A percentile compares a stretch with the other conserved stretches of the same genome.
phyloP scores from a whole-genome alignment of 345 rosid species.

The Cardamine resedifolia region DNA sequence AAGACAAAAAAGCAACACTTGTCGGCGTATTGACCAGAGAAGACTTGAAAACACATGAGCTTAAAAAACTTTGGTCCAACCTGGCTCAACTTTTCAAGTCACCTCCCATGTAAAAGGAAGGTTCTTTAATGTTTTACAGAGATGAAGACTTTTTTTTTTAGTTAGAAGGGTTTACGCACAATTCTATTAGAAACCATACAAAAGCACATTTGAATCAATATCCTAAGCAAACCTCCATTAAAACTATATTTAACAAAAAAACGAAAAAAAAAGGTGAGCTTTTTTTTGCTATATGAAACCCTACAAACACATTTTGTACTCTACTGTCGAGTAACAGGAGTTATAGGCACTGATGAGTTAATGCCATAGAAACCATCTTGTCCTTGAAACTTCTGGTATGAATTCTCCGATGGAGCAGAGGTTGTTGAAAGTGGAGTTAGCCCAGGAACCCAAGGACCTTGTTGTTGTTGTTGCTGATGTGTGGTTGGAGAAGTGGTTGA shows the following conservation, averaged over 20 bases:
- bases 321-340: constrained; percentile 71
- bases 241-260: constrained; percentile 16
- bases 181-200: constrained; percentile 23
- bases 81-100: constrained; percentile 1
- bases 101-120: neutral
- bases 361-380: constrained; percentile 72
- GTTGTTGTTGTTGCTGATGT: constrained; percentile 37
- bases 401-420: constrained; percentile 47
- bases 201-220: constrained; percentile 22
- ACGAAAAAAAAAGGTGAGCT: neutral
- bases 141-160: neutral
- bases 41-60: constrained; percentile 12
- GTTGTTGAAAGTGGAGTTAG: constrained; percentile 48
- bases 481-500: constrained; percentile 32
- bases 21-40: constrained; percentile 34
- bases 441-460: constrained; percentile 43
- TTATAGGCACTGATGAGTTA: constrained; percentile 56
- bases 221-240: constrained; percentile 26
- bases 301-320: constrained; percentile 11
- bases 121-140: constrained; percentile 23
- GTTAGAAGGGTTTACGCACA: neutral
- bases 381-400: constrained; percentile 64
- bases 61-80: constrained; percentile 26
- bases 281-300: constrained; percentile 13
- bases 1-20: neutral